Base-by-base conservation (phyloP, 148 eudicot species). In the Camellia granthamiana region DNA sequence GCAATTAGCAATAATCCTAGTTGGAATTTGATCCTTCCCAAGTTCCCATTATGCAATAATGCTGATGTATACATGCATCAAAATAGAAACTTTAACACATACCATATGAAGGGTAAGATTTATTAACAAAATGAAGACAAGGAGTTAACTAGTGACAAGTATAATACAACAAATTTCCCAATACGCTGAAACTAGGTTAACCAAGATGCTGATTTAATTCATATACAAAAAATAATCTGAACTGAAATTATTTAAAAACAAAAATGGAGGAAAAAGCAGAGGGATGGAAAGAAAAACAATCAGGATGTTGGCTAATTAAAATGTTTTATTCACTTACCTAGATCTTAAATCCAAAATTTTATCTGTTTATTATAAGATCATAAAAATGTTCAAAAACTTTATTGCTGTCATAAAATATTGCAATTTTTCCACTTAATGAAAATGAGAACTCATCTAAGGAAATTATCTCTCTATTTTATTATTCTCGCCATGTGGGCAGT, bases 281-380 rank as follows among this genome's bases (percentile, higher is more conserved):
- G 69, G 69, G 69, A 41, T 38, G 41, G 44, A 67, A 67, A 46
- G 14, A 69, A 69, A 69, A 69, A 44, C 14, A 69, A 69, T 11
- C 21, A 69, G 14, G 19, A 7, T 41, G 72, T 42, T 3, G 12
- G 3, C 51, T 7, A 0, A 42, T 69, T 69, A 69, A 69, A 69
- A 42, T 4, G 5, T 5, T 16, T 60, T 60, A 60, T 4, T 16
- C 4, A 60, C 63, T 60, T 18, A 60, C 63, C 63, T 60, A 60
- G 19, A 60, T n/a, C 63, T 60, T 11, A 3, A 60, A 60, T 60
- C 19, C 19, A 60, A 60, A 60, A 60, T 15, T 4, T 60, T 3
- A 7, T 60, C 19, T 60, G 63, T 60, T 3, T 60, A 60, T 16
- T 6, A 16, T 2, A 15, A 60, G 63, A 15, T 0, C 19, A 60